Conservation (phyloP, 768 basidiomycete species). For the Tephrocybe sp. region DNA sequence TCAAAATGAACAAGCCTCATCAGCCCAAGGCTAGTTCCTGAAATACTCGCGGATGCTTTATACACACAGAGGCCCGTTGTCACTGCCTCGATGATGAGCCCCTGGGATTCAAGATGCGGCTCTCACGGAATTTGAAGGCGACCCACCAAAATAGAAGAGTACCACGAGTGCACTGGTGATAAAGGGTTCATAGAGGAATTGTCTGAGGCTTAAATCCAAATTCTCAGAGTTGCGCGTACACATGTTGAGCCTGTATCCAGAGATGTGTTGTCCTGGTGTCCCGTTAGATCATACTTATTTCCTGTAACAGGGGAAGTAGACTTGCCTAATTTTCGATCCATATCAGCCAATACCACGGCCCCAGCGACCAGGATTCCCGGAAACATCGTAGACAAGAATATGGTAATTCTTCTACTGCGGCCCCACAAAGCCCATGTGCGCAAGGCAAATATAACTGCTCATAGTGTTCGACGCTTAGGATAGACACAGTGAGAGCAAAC, state of each 20-base stretch:
- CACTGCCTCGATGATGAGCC: not conserved
- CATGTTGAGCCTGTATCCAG: not conserved
- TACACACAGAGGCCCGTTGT: not conserved
- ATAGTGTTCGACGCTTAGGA: not conserved
- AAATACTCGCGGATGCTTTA: not conserved
- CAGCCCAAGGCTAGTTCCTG: not conserved
- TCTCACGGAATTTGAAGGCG: too few species aligned
- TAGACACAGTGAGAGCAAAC: too few species aligned
- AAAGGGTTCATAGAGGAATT: not conserved
- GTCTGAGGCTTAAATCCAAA: not conserved
- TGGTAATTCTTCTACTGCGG: not conserved
- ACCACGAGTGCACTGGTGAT: slow-evolving; percentile 4
- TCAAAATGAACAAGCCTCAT: slow-evolving; percentile 9
- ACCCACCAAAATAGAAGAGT: not conserved
- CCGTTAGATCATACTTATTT: too few species aligned
- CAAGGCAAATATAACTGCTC: not conserved
- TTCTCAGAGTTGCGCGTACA: not conserved
- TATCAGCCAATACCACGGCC: not conserved
- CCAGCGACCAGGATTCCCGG: not conserved
- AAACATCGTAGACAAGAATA: not conserved
- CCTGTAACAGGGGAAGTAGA: not conserved
- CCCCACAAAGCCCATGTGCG: not conserved
- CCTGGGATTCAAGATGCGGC: not conserved
- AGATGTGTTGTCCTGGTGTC: not conserved
- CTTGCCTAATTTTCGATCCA: slow-evolving; percentile 1